Evolutionary conservation across 345 rosid species (phyloP), one percentile per base, ranked within the genome.

Genomic region (Bretschneidera sinensis): DNA sequence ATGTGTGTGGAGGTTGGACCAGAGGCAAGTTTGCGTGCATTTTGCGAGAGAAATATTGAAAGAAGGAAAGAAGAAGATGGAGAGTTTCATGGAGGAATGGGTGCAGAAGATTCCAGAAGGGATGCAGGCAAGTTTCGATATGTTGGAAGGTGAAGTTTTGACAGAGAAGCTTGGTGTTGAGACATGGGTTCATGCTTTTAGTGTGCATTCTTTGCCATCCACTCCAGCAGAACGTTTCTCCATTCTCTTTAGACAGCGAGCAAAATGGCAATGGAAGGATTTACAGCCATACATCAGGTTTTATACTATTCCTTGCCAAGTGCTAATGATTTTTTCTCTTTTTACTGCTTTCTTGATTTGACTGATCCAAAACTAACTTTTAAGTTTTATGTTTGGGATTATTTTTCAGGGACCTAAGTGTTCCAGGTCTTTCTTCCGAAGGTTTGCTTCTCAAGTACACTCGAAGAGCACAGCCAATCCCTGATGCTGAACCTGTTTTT

Each of bases 231-330:
- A 87, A 54, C 79, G 97, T 9, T 92, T 92, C 55, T 45, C 80
- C 0, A 47, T 71, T 57, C 83, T 92, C n/a, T 89, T 92, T 68
- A 80, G 68, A 55, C 87, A 85, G 61, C 80, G 92, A 51, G 35
- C 85, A 24, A 94, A 76, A 76, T 90, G 99, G 99, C 96, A 84
- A 51, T 75, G 87, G 92, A 90, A 83, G 76, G 99, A 94, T 65
- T 74, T 94, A 43, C 79, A 83, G 75, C 97, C 97, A 48, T 94
- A 83, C 79, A 67, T 89, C 64, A 85, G 97, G 97, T 90, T 61
- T 47, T 5, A 13, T 39, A 39, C 45, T 39, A 1, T 39, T n/a
- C n/a, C n/a, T 39, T 39, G 45, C 45, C 10, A 39, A 39, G 10
- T 39, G 15, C 45, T 39, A 28, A 28, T 28, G 33, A n/a, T n/a